Evolutionary conservation across 2,329 filamentous ascomycete species (phyloP), one percentile per base, ranked within the genome.

Genomic region (Xylaria sp.): DNA sequence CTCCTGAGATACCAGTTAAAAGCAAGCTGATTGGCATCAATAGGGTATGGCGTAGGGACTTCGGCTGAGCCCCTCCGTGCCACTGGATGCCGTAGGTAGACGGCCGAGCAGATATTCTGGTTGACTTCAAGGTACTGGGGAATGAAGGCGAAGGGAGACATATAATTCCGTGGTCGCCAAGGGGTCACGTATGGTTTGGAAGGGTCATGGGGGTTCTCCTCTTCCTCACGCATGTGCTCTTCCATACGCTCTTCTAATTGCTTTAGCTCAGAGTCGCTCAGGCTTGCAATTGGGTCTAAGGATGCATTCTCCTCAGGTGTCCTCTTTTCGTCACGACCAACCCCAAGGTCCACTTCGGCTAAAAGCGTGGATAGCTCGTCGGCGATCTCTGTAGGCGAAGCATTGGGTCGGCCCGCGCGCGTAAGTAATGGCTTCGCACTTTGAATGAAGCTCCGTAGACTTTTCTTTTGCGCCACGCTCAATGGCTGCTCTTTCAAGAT

Each of bases 81-180:
- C 52, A 98, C 95, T 0, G 96, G 96, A 84, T 99, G 95, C 67
- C 96, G 88, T 71, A 99, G 84, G 81, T 99, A 99, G 50, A 99
- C 94, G 12, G 96, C 96, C 0, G 94, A 91, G 82, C 96, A 99
- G 76, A 98, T 92, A 78, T 94, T 97, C 81, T 97, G 96, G 85
- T 98, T 98, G 75, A 99, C 96, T 83, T 99, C 97, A 69, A 99
- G 88, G 81, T 98, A 99, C 63, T 92, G 86, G 12, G 96, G 96
- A 74, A 99, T 94, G 81, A 97, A 98, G 28, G 94, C 94, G 81
- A 99, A 99, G 0, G 94, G 90, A 61, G 89, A 87, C 92, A 99
- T 97, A 82, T 89, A 98, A 62, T 91, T 87, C 65, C 94, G 88
- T 13, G 96, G 96, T 73, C 87, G 84, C 96, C 96, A 99, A 13